Evolutionary conservation across 2,329 filamentous ascomycete genomes (phyloP).

Genomic region (Emergomyces orientalis): DNA sequence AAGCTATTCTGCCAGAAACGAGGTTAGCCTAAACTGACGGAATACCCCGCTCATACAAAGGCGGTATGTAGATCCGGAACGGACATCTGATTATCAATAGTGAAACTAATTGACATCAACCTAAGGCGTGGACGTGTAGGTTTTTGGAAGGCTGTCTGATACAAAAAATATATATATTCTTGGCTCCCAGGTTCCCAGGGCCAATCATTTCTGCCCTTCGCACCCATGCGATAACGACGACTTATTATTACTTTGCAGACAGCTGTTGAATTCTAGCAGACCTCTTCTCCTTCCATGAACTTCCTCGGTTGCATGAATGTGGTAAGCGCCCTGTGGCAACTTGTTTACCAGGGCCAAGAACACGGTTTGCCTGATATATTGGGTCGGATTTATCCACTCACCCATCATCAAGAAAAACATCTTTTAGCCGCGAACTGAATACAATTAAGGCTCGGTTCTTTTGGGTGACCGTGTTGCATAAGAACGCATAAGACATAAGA

Average conservation of each 20-base stretch:
- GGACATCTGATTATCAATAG: background rate
- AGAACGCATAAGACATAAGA: too few relatives aligned
- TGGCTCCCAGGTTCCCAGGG: background rate
- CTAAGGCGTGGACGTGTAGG: background rate
- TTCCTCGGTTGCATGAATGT: background rate
- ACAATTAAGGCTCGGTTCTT: too few relatives aligned
- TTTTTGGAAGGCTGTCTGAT: background rate
- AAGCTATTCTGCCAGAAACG: background rate
- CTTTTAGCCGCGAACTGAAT: too few relatives aligned
- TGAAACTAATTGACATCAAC: background rate
- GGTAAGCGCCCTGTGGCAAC: background rate
- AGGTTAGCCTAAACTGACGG: background rate
- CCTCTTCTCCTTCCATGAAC: background rate
- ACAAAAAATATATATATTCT: background rate
- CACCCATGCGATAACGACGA: background rate
- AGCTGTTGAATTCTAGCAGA: too few relatives aligned
- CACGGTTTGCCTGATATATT: background rate
- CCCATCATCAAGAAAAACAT: background rate
- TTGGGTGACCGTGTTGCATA: too few relatives aligned
- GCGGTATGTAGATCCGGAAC: background rate
- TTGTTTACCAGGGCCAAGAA: background rate
- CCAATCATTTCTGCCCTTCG: background rate
- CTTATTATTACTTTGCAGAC: too few relatives aligned
- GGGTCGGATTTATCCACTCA: background rate
- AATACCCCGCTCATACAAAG: constrained; percentile 1